phyloP scores from a whole-genome alignment of 2,329 filamentous ascomycete species.

The Colletotrichum sp. region DNA sequence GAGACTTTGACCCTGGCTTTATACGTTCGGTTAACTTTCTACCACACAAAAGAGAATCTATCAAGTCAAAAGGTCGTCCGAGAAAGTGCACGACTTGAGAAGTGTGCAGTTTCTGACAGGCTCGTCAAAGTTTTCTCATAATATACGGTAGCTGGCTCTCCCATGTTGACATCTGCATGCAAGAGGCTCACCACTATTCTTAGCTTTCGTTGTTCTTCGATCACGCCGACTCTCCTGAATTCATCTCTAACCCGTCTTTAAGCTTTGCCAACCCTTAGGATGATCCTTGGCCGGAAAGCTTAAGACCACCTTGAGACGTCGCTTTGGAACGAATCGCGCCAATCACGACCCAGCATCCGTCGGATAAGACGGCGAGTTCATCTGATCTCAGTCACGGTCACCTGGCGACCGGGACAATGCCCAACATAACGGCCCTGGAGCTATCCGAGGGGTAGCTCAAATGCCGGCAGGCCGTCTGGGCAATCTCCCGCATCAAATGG shows the following conservation, averaged over 20 bases:
- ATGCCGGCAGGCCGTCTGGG: background rate
- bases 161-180: background rate
- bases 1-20: background rate
- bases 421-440: background rate
- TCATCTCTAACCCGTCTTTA: background rate
- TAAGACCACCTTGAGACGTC: background rate
- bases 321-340: background rate
- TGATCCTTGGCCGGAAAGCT: constrained; percentile 3
- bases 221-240: background rate
- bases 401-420: background rate
- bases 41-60: background rate
- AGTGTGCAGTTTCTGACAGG: background rate
- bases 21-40: background rate
- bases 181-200: background rate
- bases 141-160: background rate
- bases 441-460: background rate
- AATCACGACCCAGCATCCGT: background rate
- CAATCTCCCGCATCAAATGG: background rate
- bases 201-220: background rate
- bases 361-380: constrained; percentile 4
- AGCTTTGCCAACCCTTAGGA: background rate
- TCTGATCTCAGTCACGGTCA: background rate
- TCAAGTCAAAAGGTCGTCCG: accelerated
- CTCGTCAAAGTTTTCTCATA: background rate
- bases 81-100: background rate